Conservation (phyloP, 2,329 filamentous ascomycete species). For the Orbilia javanica region DNA sequence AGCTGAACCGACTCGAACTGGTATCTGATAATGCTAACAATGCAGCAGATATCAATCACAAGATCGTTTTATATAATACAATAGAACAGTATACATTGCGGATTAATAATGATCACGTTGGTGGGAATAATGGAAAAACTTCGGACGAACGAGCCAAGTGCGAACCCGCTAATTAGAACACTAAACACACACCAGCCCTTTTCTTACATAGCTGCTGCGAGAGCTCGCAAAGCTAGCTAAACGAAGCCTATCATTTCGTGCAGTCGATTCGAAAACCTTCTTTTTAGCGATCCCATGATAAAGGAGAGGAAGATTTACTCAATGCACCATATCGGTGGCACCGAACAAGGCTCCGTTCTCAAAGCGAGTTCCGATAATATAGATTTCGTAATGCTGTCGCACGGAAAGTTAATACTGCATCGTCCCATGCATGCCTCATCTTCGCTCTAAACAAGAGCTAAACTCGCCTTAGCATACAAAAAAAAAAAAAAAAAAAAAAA, state of each 20-base stretch:
- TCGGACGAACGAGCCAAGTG: conserved; percentile 27
- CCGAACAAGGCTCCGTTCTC: not conserved
- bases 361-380: not conserved
- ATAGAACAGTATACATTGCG: not conserved
- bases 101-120: conserved; percentile 2
- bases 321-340: not conserved
- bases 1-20: no score
- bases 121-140: conserved; percentile 30
- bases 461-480: not conserved
- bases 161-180: not conserved
- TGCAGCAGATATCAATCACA: not conserved
- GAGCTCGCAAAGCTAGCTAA: not conserved
- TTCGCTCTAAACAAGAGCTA: not conserved
- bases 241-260: no score
- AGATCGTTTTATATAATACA: conserved; percentile 3
- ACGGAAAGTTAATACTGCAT: conserved; percentile 10
- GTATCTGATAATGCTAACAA: not conserved
- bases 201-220: not conserved
- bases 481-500: not conserved
- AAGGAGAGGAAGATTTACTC: no score
- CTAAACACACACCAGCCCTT: conserved; percentile 2
- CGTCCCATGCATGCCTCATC: not conserved
- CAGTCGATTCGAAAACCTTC: not conserved
- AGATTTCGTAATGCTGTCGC: not conserved
- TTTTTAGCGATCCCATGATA: not conserved